These are phyloP conservation scores for Austropuccinia psidii DNA, from an alignment of 1,284 basidiomycete species.

Conservation along the genomic window DNA sequence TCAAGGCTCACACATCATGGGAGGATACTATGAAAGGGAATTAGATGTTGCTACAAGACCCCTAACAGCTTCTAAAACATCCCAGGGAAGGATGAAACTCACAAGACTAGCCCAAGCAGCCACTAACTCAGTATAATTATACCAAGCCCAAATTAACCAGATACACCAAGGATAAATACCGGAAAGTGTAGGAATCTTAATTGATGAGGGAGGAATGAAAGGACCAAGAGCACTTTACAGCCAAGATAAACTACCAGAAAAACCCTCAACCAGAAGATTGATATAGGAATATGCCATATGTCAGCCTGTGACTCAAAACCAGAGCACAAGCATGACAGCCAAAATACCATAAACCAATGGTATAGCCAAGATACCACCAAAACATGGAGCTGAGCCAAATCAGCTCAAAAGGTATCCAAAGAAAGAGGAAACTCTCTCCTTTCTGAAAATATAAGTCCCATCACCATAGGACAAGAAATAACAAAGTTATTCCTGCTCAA, in stretches of 20 bases:
- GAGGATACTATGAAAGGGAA: constrained; percentile 11
- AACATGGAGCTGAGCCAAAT: too few species aligned
- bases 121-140: not conserved
- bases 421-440: too few species aligned
- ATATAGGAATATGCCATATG: constrained; percentile 8
- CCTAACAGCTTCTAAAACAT: not conserved
- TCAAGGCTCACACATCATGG: too few species aligned
- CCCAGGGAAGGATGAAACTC: not conserved
- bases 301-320: too few species aligned
- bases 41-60: not conserved
- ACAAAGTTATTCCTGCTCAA: too few species aligned
- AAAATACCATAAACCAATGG: too few species aligned
- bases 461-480: too few species aligned
- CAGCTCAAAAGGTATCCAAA: too few species aligned
- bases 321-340: too few species aligned
- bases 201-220: constrained; percentile 5
- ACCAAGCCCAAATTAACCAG: not conserved
- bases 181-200: not conserved
- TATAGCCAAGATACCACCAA: too few species aligned
- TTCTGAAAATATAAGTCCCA: too few species aligned
- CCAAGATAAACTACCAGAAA: not conserved
- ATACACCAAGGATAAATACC: not conserved
- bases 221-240: not conserved
- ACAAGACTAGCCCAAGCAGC: constrained; percentile 3
- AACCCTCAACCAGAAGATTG: not conserved